phyloP scores from a whole-genome alignment of 129 eudicot species.

The Saussurea involucrata region DNA sequence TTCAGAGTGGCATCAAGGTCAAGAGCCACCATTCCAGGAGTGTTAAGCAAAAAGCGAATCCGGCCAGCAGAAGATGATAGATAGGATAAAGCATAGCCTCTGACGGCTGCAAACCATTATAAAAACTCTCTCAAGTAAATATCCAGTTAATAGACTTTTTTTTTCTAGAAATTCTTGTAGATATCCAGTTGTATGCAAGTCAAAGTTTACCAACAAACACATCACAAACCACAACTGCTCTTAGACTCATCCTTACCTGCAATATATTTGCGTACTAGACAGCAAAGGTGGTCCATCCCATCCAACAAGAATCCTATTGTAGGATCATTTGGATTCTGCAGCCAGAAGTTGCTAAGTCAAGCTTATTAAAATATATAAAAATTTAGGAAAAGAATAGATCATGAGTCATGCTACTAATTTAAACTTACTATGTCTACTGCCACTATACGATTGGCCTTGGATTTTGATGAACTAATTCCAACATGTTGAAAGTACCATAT shows the following conservation, averaged over 20 bases:
- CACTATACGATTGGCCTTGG: constrained; percentile 65
- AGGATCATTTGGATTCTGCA: constrained; percentile 98
- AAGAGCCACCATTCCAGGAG: constrained; percentile 99
- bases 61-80: constrained; percentile 94
- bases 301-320: constrained; percentile 93
- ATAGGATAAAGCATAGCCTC: constrained; percentile 95
- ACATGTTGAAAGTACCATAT: constrained; percentile 97
- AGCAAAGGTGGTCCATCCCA: constrained; percentile 97
- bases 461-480: constrained; percentile 82
- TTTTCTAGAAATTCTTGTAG: neutral
- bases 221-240: neutral
- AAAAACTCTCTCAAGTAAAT: constrained; percentile 3
- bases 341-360: constrained; percentile 28
- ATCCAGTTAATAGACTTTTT: neutral
- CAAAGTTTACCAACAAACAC: constrained; percentile 1
- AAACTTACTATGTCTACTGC: constrained; percentile 80
- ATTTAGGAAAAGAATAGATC: neutral
- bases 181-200: neutral
- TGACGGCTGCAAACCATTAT: constrained; percentile 66
- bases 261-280: constrained; percentile 97
- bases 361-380: neutral
- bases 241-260: constrained; percentile 59
- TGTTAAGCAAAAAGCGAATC: constrained; percentile 80
- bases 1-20: constrained; percentile 83
- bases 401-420: constrained; percentile 18